Evolutionary conservation across 2,329 filamentous ascomycete species (phyloP), one percentile per base, ranked within the genome.

Genomic region (Aureobasidium sp.): DNA sequence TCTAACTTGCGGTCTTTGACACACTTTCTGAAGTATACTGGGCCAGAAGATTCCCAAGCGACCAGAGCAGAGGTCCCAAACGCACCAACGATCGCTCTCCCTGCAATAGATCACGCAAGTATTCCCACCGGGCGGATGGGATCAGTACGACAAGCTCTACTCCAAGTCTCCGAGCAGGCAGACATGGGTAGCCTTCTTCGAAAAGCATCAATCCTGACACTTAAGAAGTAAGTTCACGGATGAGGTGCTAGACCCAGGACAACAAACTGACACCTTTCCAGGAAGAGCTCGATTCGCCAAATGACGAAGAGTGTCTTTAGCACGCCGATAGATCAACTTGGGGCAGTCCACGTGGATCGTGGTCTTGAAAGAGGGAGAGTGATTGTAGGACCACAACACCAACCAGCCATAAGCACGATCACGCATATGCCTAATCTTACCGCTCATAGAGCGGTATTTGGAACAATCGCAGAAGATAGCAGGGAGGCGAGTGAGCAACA

Each of bases 11-110:
- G 44, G 25, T 30, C 27, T 16, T 42, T 59, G 27, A 13, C 57
- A 9, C 44, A 49, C n/a, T 59, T 59, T 13, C 8, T 59, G 15
- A 59, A 59, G 27, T 42, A 42, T 29, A 59, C 57, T 36, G 57
- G 57, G 5, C 57, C 57, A 25, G 36, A 47, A 16, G 21, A 29
- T 29, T 6, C 15, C 8, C 37, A 36, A 21, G 11, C 8, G 1
- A 21, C 11, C 13, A 25, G 15, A 47, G 15, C 30, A 32, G 32
- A 27, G 25, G 8, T 30, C 9, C 16, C 16, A 13, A 27, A 27
- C 3, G 11, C 41, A 8, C 39, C 32, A n/a, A 5, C 10, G 10
- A 25, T 27, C 25, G 21, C 52, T 13, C 7, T 39, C 7, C 9
- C 13, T 32, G 15, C 9, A 8, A 16, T 4, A 16, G 8, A 5